These are phyloP conservation scores for Chiua virens DNA, from an alignment of 768 basidiomycete genomes.

Conservation along the genomic window DNA sequence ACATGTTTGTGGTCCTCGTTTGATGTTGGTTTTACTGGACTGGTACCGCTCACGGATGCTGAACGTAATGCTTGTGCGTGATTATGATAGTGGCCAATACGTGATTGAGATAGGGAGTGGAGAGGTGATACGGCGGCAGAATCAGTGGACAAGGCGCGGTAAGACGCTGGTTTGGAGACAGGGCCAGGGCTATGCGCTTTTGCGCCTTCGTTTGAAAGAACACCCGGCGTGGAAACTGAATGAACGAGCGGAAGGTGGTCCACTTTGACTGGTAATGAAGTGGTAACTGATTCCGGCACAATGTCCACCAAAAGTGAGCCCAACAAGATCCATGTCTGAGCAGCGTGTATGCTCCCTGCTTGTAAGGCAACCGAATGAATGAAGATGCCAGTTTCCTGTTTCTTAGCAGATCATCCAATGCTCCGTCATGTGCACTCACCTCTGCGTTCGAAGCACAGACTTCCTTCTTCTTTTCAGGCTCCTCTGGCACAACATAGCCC, in stretches of 20 bases:
- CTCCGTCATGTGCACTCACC: conserved; percentile 26
- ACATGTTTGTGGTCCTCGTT: conserved; percentile 24
- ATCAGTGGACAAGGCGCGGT: conserved; percentile 28
- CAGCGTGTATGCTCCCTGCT: conserved; percentile 53
- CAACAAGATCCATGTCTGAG: conserved; percentile 69
- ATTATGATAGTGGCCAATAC: conserved; percentile 7
- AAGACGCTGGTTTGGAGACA: conserved; percentile 22
- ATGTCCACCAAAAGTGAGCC: conserved; percentile 54
- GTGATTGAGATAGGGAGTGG: conserved; percentile 26
- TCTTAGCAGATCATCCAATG: not conserved
- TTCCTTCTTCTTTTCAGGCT: conserved; percentile 37
- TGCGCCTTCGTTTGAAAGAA: conserved; percentile 26
- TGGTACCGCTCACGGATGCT: conserved; percentile 11
- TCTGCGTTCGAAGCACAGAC: conserved; percentile 65
- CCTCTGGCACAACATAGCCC: conserved; percentile 49
- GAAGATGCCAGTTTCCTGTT: not conserved
- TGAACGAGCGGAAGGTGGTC: conserved; percentile 33
- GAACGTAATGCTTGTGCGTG: conserved; percentile 15
- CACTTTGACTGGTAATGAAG: conserved; percentile 22
- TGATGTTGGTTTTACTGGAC: conserved; percentile 25
- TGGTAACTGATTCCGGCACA: conserved; percentile 36
- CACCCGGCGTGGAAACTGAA: conserved; percentile 44
- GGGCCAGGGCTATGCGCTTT: conserved; percentile 8
- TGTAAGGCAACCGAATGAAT: conserved; percentile 52
- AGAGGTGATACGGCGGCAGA: conserved; percentile 15